Base-by-base conservation (phyloP, 192 early-diverging fungal species). In the Linnemannia elongata region DNA sequence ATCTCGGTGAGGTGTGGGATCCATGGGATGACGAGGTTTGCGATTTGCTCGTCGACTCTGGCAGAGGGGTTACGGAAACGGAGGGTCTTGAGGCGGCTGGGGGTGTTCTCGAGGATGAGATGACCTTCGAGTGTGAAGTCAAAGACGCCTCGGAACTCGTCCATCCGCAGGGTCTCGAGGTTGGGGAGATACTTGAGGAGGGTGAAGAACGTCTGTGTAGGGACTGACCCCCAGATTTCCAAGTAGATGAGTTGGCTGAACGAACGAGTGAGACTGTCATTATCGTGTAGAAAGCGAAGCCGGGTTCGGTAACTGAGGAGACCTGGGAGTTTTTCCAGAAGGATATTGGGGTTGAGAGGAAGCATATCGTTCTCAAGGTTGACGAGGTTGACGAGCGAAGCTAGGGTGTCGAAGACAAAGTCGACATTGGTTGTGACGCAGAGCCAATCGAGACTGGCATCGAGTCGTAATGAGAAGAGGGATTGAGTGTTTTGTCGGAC, bases 101-200 rank as follows among this genome's bases (percentile, higher is more conserved):
- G 60, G 13, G 24, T 66, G 27, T 66, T 66, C 9, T 66, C 30
- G 30, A 66, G 60, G 27, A 66, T 66, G 27, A 66, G 30, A 66
- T 35, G 60, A 8, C 12, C 60, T 10, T 66, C 9, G 13, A 30
- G n/a, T 66, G n/a, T 0, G 15, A 66, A 3, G 60, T 66, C 12
- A 3, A 35, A 0, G 12, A 12, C 4, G 27, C 30, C 30, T 3
- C 12, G 12, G 60, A 66, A 66, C 12, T 12, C 30, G 30, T 66
- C 30, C 60, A 66, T 66, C 12, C 60, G 60, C 30, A 66, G 27
- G 27, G 60, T 66, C 30, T 66, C 30, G 12, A 66, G 60, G 9
- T 35, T 66, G 27, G 60, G 60, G 30, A 66, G 60, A 33, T 66
- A 66, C 60, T 66, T 66, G 60, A 66, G 60, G 30, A 66, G 60